Conservation (phyloP, 805 yeast genomes). For the Hanseniaspora jakobsenii region DNA sequence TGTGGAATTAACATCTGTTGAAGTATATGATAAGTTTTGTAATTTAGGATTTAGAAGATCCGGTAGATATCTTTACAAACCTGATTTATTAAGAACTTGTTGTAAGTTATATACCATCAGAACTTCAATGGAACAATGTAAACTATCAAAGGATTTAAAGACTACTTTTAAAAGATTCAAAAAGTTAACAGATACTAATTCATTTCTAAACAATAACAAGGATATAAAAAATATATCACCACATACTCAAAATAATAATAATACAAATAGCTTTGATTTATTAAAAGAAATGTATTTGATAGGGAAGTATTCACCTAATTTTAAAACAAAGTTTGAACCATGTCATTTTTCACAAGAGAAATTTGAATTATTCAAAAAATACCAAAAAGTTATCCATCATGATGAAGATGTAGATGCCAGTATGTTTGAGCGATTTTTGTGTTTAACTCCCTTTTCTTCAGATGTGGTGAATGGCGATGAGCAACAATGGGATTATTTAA, state of each 20-base stretch:
- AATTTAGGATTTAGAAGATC: slow-evolving; percentile 71
- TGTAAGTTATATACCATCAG: slow-evolving; percentile 73
- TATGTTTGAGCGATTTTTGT: slow-evolving; percentile 54
- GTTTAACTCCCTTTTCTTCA: slow-evolving; percentile 49
- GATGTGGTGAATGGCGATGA: slow-evolving; percentile 20
- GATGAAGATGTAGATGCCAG: slow-evolving; percentile 39
- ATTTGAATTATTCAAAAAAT: slow-evolving; percentile 48
- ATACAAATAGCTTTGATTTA: slow-evolving; percentile 21
- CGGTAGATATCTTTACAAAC: slow-evolving; percentile 53
- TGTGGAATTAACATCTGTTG: slow-evolving; percentile 36
- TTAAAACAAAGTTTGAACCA: slow-evolving; percentile 41
- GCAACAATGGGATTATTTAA: slow-evolving; percentile 24
- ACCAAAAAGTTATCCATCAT: slow-evolving; percentile 60
- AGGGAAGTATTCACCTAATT: slow-evolving; percentile 25
- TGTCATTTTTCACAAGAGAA: slow-evolving; percentile 46
- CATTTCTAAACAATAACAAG: background rate
- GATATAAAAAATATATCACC: background rate
- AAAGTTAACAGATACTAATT: slow-evolving; percentile 17
- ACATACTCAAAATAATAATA: background rate
- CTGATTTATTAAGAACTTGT: slow-evolving; percentile 61
- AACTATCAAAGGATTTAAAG: slow-evolving; percentile 53
- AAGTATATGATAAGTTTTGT: slow-evolving; percentile 51
- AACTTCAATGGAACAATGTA: slow-evolving; percentile 37
- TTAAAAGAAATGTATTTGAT: slow-evolving; percentile 30
- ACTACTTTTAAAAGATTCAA: slow-evolving; percentile 51